Percentiles rank a stretch among this genome's conserved stretches.
Conservation (phyloP, 2,329 filamentous ascomycete species). For the Colletotrichum abscissum region DNA sequence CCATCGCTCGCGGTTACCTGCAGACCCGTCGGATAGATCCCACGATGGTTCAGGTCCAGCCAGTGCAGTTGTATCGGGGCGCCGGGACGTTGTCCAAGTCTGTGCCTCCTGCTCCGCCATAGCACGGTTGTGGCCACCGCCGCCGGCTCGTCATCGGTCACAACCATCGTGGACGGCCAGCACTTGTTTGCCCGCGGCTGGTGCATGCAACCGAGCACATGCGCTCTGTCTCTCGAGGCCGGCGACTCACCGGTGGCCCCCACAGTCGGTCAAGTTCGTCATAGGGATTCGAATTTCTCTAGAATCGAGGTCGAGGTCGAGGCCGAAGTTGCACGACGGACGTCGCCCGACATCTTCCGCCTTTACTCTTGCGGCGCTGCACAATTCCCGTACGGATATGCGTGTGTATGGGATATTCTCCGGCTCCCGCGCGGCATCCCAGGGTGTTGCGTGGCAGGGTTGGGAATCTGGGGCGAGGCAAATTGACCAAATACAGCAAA, state of each 20-base stretch:
- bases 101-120: constrained; percentile 20
- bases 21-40: constrained; percentile 22
- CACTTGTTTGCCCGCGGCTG: not conserved
- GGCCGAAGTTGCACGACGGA: constrained; percentile 20
- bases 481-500: not conserved
- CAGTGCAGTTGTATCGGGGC: constrained; percentile 5
- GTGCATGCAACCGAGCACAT: not conserved
- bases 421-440: constrained; percentile 15
- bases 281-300: not conserved
- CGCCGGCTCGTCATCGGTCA: not conserved
- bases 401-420: constrained; percentile 17
- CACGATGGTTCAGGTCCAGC: constrained; percentile 4
- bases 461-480: constrained; percentile 11
- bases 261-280: constrained; percentile 9
- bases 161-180: constrained; percentile 2
- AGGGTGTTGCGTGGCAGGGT: not conserved
- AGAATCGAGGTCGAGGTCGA: not conserved
- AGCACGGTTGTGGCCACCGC: constrained; percentile 10
- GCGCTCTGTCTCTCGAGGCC: not conserved
- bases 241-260: constrained; percentile 7
- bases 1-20: constrained; percentile 17
- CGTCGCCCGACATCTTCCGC: constrained; percentile 5
- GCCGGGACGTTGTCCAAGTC: constrained; percentile 12
- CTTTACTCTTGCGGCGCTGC: not conserved
- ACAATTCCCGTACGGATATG: constrained; percentile 7